Base-by-base conservation (phyloP, 768 basidiomycete species). In the Amanita polypyramis region DNA sequence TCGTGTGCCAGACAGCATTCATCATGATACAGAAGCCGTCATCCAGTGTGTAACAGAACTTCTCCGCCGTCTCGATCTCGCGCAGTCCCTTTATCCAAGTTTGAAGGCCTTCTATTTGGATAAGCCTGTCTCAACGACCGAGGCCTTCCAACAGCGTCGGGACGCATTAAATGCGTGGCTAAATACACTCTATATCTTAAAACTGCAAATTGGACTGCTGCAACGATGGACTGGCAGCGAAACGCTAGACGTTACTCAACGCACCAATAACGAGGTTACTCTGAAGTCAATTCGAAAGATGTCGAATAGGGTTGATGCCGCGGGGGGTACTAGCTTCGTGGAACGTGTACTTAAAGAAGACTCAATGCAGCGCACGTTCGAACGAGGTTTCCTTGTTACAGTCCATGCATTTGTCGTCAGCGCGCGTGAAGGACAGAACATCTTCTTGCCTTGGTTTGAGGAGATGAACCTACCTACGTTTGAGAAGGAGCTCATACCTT, bases 291-390 rank as follows among this genome's bases (percentile, higher is more conserved):
- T 61, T 15, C 57, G 62, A 20, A 61, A 65, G 10, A 17, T 51
- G n/a, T 54, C 48, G 37, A 30, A 51, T 20, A 44, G 57, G 8
- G 51, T 58, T 52, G 36, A 52, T 51, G 46, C 64, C 8, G 59
- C 79, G 4, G 84, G 84, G 55, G 80, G 82, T 17, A 81, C 82
- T 15, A 89, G 87, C 30, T 99, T 98, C 62, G 85, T 97, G 29
- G 96, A 97, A 62, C 80, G 92, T 23, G 69, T 97, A 20, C 74
- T 96, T 50, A 97, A 98, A 62, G 95, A 98, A 63, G 95, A 98
- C 58, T 85, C 85, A n/a, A 82, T 98, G 58, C 88, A 94, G 63
- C 77, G 85, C 52, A 92, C 89, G 7, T 97, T 99, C 62, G 91
- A 94, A 63, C 91, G 86, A 56, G 85, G 86, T 11, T 89, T 86